Evolutionary conservation across 352 stramenopile genomes (phyloP).

Genomic region (Phytophthora constricta): DNA sequence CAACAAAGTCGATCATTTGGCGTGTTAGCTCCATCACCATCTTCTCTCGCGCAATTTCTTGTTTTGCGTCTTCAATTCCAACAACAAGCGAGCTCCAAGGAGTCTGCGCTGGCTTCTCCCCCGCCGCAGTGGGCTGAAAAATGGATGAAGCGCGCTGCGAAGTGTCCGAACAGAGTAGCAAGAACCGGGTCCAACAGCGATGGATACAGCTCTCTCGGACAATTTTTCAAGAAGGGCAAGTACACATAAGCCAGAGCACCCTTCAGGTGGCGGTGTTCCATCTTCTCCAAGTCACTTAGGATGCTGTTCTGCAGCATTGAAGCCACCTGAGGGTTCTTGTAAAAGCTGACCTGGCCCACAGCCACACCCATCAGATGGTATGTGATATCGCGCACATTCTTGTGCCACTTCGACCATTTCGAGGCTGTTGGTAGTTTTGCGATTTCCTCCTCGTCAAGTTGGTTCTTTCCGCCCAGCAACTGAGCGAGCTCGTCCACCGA

Average conservation of each 20-base stretch:
- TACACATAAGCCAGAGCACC: slow-evolving; percentile 70
- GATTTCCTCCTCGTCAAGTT: slow-evolving; percentile 74
- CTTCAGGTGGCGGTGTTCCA: slow-evolving; percentile 84
- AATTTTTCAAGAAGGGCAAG: slow-evolving; percentile 75
- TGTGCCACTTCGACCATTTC: slow-evolving; percentile 83
- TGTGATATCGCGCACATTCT: slow-evolving; percentile 78
- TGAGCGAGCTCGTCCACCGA: slow-evolving; percentile 82
- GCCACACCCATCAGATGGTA: slow-evolving; percentile 82
- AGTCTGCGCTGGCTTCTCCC: slow-evolving; percentile 40
- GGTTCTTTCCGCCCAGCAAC: slow-evolving; percentile 74
- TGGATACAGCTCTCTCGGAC: slow-evolving; percentile 59
- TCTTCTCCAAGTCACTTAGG: slow-evolving; percentile 61
- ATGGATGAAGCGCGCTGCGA: slow-evolving; percentile 58
- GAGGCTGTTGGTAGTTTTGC: slow-evolving; percentile 51
- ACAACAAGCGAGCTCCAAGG: slow-evolving; percentile 64
- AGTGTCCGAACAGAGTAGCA: slow-evolving; percentile 57
- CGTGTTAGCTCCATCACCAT: slow-evolving; percentile 76
- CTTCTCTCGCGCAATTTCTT: slow-evolving; percentile 72
- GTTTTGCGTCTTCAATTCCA: slow-evolving; percentile 70
- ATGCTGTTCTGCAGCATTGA: slow-evolving; percentile 67
- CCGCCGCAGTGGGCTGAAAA: slow-evolving; percentile 36
- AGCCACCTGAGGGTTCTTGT: slow-evolving; percentile 50
- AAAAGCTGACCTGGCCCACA: slow-evolving; percentile 58
- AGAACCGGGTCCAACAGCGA: slow-evolving; percentile 74
- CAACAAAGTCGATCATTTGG: slow-evolving; percentile 76